Evolutionary conservation across 1,284 basidiomycete genomes (phyloP).

Genomic region (Leccinum subrobustum): DNA sequence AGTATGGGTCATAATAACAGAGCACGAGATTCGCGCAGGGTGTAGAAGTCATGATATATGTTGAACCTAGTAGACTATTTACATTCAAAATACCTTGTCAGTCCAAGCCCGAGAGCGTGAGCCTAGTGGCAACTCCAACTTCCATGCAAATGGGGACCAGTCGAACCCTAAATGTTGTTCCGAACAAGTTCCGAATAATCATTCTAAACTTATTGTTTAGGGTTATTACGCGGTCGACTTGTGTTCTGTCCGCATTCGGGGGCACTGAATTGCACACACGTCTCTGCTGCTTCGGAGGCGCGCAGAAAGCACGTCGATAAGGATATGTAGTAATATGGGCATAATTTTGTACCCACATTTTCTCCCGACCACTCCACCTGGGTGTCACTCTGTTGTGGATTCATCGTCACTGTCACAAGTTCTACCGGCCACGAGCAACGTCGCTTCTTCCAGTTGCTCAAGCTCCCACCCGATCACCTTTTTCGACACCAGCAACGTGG

Average conservation of each 20-base stretch:
- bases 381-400: conserved; percentile 27
- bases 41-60: no score
- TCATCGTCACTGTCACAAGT: conserved; percentile 62
- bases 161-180: background rate
- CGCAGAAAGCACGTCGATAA: background rate
- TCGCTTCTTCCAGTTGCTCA: conserved; percentile 59
- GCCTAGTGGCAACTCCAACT: background rate
- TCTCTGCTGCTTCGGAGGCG: background rate
- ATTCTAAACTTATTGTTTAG: background rate
- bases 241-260: background rate
- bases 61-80: no score
- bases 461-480: conserved; percentile 64
- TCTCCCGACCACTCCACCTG: background rate
- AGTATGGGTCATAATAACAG: no score
- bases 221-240: background rate
- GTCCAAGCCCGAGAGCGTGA: background rate
- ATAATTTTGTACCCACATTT: background rate
- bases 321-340: background rate
- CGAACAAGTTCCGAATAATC: background rate
- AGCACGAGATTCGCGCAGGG: no score
- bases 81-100: no score
- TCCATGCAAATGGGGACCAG: background rate
- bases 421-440: conserved; percentile 38
- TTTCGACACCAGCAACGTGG: conserved; percentile 48
- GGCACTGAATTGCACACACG: background rate